phyloP scores from a whole-genome alignment of 2,329 filamentous ascomycete genomes.

The Aspergillus sergii region DNA sequence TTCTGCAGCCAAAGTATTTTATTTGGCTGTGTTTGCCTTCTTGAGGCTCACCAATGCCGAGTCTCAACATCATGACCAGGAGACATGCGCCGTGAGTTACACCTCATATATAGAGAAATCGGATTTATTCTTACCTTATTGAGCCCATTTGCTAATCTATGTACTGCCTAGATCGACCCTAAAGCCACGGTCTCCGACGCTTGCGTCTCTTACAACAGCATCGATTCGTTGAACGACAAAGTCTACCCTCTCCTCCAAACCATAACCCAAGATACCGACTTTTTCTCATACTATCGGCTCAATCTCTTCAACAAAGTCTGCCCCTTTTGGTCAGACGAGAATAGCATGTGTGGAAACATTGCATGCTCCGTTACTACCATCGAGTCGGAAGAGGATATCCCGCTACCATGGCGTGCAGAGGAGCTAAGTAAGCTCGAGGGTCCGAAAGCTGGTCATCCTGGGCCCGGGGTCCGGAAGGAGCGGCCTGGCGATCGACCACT shows the following conservation, averaged over 20 bases:
- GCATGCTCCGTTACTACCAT: slow-evolving; percentile 94
- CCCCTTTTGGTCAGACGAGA: slow-evolving; percentile 93
- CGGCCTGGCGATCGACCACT: slow-evolving; percentile 71
- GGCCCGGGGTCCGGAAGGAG: slow-evolving; percentile 71
- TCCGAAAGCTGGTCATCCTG: slow-evolving; percentile 86
- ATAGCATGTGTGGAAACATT: slow-evolving; percentile 94
- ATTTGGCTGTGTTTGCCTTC: slow-evolving; percentile 64
- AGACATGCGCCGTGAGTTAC: slow-evolving; percentile 59
- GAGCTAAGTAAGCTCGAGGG: slow-evolving; percentile 91
- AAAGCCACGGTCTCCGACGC: slow-evolving; percentile 89
- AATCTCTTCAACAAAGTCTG: slow-evolving; percentile 94
- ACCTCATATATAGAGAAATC: neutral
- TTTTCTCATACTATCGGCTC: slow-evolving; percentile 95
- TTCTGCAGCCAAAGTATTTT: slow-evolving; percentile 59
- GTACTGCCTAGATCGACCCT: slow-evolving; percentile 71
- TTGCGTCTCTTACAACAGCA: slow-evolving; percentile 88
- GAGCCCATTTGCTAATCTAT: neutral
- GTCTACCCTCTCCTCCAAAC: slow-evolving; percentile 77
- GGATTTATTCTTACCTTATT: neutral
- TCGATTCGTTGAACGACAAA: slow-evolving; percentile 79
- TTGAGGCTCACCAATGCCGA: slow-evolving; percentile 53
- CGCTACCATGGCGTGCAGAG: slow-evolving; percentile 84
- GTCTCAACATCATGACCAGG: slow-evolving; percentile 40
- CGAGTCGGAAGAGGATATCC: slow-evolving; percentile 93
- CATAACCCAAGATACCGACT: slow-evolving; percentile 86